phyloP scores from a whole-genome alignment of 257 asterid genomes.

The Eustoma russellianum region DNA sequence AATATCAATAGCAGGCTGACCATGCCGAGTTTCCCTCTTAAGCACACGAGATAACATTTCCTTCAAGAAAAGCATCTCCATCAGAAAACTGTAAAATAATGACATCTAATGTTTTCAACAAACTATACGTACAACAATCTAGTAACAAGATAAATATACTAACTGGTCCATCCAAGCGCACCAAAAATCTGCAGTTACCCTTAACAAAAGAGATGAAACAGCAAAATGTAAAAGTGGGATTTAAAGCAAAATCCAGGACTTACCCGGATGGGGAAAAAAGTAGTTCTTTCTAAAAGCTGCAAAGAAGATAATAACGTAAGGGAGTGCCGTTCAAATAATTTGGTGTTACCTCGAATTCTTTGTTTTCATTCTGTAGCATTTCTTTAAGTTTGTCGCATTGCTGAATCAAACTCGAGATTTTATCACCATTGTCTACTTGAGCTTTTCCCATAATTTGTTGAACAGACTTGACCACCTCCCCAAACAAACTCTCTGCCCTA shows the following conservation, averaged over 20 bases:
- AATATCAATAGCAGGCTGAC: constrained; percentile 30
- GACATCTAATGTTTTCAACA: background rate
- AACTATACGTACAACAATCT: background rate
- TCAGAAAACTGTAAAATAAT: constrained; percentile 4
- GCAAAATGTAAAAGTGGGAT: background rate
- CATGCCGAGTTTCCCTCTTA: constrained; percentile 12
- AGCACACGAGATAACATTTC: constrained; percentile 17
- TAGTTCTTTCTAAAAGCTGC: background rate
- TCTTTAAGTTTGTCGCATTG: constrained; percentile 39
- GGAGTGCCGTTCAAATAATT: constrained; percentile 1
- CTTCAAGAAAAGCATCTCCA: constrained; percentile 14
- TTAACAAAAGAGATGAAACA: background rate
- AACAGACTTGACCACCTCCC: constrained; percentile 48
- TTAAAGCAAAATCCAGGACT: background rate
- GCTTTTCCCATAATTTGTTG: constrained; percentile 33
- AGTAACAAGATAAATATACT: too few species aligned
- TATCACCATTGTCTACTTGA: constrained; percentile 19
- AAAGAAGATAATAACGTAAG: background rate
- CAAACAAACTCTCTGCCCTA: constrained; percentile 40
- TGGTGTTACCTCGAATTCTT: constrained; percentile 53
- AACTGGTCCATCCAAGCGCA: too few species aligned
- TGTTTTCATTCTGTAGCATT: constrained; percentile 51
- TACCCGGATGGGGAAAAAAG: too few species aligned
- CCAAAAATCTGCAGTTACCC: too few species aligned
- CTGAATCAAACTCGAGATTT: constrained; percentile 31